These are phyloP conservation scores for Xylariomycetidae sp. DNA, from an alignment of 2,329 filamentous ascomycete species.

Conservation along the genomic window DNA sequence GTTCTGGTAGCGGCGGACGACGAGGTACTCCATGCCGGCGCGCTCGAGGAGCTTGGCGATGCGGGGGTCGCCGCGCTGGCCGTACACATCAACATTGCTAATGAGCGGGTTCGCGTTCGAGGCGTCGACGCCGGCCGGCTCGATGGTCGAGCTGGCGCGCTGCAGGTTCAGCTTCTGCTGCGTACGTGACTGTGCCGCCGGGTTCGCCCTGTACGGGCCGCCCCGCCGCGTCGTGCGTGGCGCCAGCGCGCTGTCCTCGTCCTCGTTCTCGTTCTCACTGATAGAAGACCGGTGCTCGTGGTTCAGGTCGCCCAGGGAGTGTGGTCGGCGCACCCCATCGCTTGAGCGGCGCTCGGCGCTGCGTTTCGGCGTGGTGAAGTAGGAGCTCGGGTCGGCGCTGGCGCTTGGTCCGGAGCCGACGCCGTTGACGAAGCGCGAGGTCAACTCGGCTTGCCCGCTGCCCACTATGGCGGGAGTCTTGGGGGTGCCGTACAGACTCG, in stretches of 20 bases:
- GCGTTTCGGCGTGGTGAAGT: constrained; percentile 39
- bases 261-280: constrained; percentile 34
- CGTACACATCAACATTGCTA: constrained; percentile 49
- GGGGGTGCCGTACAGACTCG: constrained; percentile 31
- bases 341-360: constrained; percentile 26
- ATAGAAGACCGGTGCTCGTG: constrained; percentile 21
- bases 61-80: constrained; percentile 56
- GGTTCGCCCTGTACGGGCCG: constrained; percentile 32
- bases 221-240: constrained; percentile 37
- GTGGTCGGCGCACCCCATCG: constrained; percentile 32
- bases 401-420: constrained; percentile 44
- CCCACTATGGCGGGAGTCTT: constrained; percentile 27
- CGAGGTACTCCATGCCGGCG: constrained; percentile 67
- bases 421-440: constrained; percentile 53
- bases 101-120: constrained; percentile 41
- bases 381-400: constrained; percentile 44
- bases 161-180: constrained; percentile 73
- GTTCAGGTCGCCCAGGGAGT: constrained; percentile 34
- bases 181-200: constrained; percentile 57
- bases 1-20: constrained; percentile 66
- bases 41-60: constrained; percentile 61
- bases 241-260: constrained; percentile 40
- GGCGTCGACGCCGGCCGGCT: constrained; percentile 44
- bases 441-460: constrained; percentile 42
- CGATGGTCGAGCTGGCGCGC: constrained; percentile 65